phyloP scores from a whole-genome alignment of 2,329 filamentous ascomycete species.

The Trichoderma afroharzianum region DNA sequence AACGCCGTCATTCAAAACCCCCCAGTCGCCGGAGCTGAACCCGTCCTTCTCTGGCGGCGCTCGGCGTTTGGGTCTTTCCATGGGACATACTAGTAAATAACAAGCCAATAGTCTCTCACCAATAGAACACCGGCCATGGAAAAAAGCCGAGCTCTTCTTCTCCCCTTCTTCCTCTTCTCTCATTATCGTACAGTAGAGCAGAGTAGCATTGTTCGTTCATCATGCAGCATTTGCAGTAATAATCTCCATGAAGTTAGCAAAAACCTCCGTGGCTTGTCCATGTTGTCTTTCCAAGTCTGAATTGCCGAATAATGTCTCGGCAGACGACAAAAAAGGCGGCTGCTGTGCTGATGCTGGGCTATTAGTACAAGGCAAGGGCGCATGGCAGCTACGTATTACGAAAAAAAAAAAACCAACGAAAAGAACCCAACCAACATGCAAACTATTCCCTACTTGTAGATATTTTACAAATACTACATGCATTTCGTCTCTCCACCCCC shows the following conservation, averaged over 20 bases:
- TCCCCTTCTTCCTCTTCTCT: neutral
- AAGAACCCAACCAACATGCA: neutral
- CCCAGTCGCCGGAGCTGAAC: neutral
- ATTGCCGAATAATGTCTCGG: neutral
- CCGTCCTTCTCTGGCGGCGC: neutral
- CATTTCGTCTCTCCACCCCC: neutral
- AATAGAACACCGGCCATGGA: neutral
- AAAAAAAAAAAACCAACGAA: neutral
- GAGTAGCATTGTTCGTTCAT: too few species aligned
- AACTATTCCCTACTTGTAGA: conserved; percentile 5
- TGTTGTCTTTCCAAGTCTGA: neutral
- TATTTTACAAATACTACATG: neutral
- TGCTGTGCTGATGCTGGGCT: too few species aligned
- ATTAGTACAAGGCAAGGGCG: too few species aligned
- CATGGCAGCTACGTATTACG: neutral
- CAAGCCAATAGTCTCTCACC: neutral
- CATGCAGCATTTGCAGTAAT: neutral
- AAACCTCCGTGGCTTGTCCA: neutral
- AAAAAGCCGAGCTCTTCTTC: neutral
- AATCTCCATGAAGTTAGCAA: too few species aligned
- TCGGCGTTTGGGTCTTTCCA: neutral
- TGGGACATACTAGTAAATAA: neutral
- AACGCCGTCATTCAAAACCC: neutral
- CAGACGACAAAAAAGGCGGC: neutral
- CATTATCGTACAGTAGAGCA: neutral